Percentiles rank a stretch among this genome's conserved stretches.
Evolutionary conservation across 768 basidiomycete genomes (phyloP).

Genomic region (Termitomyces sp.): DNA sequence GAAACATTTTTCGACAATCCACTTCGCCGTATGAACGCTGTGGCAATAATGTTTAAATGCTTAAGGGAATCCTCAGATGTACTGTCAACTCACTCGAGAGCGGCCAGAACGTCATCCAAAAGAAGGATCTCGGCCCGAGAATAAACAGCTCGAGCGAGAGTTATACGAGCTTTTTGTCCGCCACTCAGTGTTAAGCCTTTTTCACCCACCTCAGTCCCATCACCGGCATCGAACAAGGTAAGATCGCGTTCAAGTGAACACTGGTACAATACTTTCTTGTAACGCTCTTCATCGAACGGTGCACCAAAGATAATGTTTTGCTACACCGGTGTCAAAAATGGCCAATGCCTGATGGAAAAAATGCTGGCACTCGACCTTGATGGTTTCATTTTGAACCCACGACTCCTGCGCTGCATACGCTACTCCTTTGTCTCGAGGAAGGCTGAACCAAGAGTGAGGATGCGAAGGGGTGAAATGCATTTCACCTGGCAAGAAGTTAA

Average conservation of each 20-base stretch:
- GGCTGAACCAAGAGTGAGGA: slow-evolving; percentile 58
- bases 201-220: slow-evolving; percentile 68
- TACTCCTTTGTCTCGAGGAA: slow-evolving; percentile 65
- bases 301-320: slow-evolving; percentile 84
- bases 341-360: not conserved
- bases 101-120: slow-evolving; percentile 69
- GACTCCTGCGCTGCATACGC: slow-evolving; percentile 82
- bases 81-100: slow-evolving; percentile 40
- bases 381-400: slow-evolving; percentile 82
- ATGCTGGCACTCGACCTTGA: slow-evolving; percentile 33
- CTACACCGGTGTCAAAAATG: slow-evolving; percentile 16
- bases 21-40: slow-evolving; percentile 71
- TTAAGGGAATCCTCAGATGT: not conserved
- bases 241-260: slow-evolving; percentile 73
- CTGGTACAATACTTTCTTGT: slow-evolving; percentile 71
- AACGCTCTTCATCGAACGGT: slow-evolving; percentile 70
- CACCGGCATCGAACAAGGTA: slow-evolving; percentile 62
- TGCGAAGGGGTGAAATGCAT: slow-evolving; percentile 56
- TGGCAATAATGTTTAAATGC: slow-evolving; percentile 1
- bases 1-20: slow-evolving; percentile 76
- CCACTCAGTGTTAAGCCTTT: slow-evolving; percentile 58
- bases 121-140: slow-evolving; percentile 56
- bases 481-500: slow-evolving; percentile 35
- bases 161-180: slow-evolving; percentile 48
- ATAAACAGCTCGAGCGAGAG: slow-evolving; percentile 41